phyloP scores from a whole-genome alignment of 2,329 filamentous ascomycete genomes.

The Aspergillus ruber region DNA sequence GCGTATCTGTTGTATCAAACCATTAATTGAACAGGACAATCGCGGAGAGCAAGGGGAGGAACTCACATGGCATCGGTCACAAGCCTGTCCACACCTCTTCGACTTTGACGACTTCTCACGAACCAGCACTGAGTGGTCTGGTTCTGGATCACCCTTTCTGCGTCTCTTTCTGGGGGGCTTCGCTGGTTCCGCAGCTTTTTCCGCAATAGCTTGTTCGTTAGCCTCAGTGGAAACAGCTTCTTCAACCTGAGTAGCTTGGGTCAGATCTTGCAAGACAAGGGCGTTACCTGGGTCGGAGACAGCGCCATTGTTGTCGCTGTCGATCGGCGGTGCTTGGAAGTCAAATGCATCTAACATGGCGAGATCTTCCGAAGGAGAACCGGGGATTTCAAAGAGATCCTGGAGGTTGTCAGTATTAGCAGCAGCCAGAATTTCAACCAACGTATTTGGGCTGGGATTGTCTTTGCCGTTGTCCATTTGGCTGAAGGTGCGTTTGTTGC shows the following conservation, averaged over 20 bases:
- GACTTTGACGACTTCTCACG: constrained; percentile 12
- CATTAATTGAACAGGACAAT: background rate
- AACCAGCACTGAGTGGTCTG: constrained; percentile 16
- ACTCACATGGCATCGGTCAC: constrained; percentile 25
- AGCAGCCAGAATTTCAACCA: background rate
- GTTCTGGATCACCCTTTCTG: constrained; percentile 11
- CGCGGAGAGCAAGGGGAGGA: background rate
- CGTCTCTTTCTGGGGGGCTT: background rate
- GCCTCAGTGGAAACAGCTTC: background rate
- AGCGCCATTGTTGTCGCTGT: background rate
- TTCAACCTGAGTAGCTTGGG: background rate
- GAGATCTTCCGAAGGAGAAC: no score
- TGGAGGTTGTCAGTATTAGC: background rate
- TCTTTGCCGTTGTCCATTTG: background rate
- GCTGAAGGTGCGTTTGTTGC: background rate
- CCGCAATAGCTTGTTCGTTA: background rate
- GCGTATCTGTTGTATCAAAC: background rate
- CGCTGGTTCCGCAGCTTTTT: background rate
- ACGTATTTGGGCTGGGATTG: background rate
- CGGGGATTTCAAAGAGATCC: background rate
- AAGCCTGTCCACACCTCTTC: constrained; percentile 17
- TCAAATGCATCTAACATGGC: background rate
- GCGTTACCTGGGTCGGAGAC: background rate
- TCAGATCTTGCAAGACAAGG: no score
- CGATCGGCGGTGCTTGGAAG: background rate